phyloP scores from a whole-genome alignment of 495 filamentous ascomycete species.

The Annulohypoxylon maeteangense region DNA sequence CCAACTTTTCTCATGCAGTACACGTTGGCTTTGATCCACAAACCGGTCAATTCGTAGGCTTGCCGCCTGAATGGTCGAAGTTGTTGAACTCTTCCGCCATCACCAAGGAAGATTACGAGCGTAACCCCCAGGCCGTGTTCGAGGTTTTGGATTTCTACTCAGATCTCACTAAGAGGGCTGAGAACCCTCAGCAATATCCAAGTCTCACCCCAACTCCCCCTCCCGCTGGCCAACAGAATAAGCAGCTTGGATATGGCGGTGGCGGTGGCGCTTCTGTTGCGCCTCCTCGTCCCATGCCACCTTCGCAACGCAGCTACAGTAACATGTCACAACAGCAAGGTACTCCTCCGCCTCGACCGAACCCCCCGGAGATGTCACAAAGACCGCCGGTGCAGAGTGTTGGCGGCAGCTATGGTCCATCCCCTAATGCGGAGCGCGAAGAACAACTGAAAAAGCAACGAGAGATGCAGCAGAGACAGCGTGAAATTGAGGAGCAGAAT shows the following conservation, averaged over 20 bases:
- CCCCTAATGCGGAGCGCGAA: slow-evolving; percentile 67
- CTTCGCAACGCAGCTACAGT: slow-evolving; percentile 62
- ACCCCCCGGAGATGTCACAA: slow-evolving; percentile 57
- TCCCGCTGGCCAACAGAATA: slow-evolving; percentile 65
- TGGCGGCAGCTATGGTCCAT: slow-evolving; percentile 59
- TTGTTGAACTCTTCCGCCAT: slow-evolving; percentile 94
- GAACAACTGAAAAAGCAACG: slow-evolving; percentile 58
- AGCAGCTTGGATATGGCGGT: slow-evolving; percentile 71
- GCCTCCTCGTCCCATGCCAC: slow-evolving; percentile 79
- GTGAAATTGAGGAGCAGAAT: slow-evolving; percentile 72
- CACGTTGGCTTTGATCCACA: slow-evolving; percentile 97
- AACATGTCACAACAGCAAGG: slow-evolving; percentile 47
- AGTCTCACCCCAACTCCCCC: slow-evolving; percentile 76
- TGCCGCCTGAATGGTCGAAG: slow-evolving; percentile 96
- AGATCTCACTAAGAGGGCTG: slow-evolving; percentile 86
- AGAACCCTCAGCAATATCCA: slow-evolving; percentile 82
- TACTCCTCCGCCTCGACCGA: slow-evolving; percentile 51
- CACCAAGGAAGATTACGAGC: slow-evolving; percentile 96
- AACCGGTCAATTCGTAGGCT: slow-evolving; percentile 89
- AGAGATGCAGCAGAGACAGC: slow-evolving; percentile 64
- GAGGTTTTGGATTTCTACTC: slow-evolving; percentile 98
- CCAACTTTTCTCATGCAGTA: slow-evolving; percentile 94
- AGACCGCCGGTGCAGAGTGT: slow-evolving; percentile 58
- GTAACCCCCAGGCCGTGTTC: slow-evolving; percentile 97
- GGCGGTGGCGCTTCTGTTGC: slow-evolving; percentile 73